phyloP scores from a whole-genome alignment of 225 moss, liverwort and hornwort genomes.

The Bryum argenteum region DNA sequence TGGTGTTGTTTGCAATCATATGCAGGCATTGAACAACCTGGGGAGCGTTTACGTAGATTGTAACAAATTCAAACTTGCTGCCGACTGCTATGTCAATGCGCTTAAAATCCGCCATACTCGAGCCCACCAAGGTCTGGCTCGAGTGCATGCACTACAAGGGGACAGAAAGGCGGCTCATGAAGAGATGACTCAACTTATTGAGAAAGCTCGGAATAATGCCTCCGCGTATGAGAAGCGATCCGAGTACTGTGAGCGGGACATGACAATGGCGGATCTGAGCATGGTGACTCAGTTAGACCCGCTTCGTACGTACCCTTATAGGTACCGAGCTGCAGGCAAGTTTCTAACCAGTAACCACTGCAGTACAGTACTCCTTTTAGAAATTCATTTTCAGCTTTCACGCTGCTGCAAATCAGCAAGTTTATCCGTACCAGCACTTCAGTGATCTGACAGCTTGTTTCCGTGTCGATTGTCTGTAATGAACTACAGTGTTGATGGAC shows the following conservation, averaged over 20 bases:
- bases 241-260: constrained; percentile 95
- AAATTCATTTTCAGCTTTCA: neutral
- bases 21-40: constrained; percentile 96
- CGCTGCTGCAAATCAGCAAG: neutral
- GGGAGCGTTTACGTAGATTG: constrained; percentile 99
- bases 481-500: constrained; percentile 87
- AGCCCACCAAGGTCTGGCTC: constrained; percentile 98
- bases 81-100: constrained; percentile 94
- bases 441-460: constrained; percentile 22
- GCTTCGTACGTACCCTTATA: constrained; percentile 91
- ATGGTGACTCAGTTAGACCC: constrained; percentile 96
- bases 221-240: constrained; percentile 98
- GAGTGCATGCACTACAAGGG: constrained; percentile 90
- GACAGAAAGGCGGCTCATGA: constrained; percentile 91
- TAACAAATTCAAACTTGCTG: constrained; percentile 86
- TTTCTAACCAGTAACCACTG: neutral
- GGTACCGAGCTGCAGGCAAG: constrained; percentile 98
- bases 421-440: neutral
- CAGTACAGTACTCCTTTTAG: neutral
- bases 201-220: constrained; percentile 97
- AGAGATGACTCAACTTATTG: constrained; percentile 98
- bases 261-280: constrained; percentile 96
- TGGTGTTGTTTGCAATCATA: constrained; percentile 19
- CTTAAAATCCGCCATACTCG: constrained; percentile 96
- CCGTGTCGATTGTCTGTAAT: constrained; percentile 9